Evolutionary conservation across 441 rosid genomes (phyloP), one percentile per base, ranked within the genome.

Genomic region (Populus trichocarpa): DNA sequence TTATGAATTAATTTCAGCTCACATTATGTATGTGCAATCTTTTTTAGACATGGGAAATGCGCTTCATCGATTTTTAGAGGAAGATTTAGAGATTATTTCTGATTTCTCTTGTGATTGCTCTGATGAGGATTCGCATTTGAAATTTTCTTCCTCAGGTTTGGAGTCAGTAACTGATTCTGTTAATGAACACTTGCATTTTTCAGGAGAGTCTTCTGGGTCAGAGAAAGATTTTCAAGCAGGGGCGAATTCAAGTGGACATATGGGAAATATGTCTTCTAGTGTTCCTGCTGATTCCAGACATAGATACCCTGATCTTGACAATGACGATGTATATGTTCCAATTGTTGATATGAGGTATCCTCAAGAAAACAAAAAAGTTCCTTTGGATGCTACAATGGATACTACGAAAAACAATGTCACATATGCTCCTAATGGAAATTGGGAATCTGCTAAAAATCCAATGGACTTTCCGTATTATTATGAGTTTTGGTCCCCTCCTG

Each of bases 1-100:
- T 18, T 80, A 78, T 70, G 81, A 78, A 74, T 77, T 86, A 42
- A 80, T 83, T 0, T 75, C 70, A 46, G 82, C 84, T 40, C 85
- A 87, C 57, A 68, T 78, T 64, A 61, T 71, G 61, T 87, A 87
- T 73, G 78, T 83, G 63, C 78, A 6, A n/a, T 83, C 87, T 71
- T 81, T 87, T 32, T 25, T 74, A 75, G 80, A 69, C 69, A 78
- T 87, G 7, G 74, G 72, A 30, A 72, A 78, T 11, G 74, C 66
- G 13, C 80, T 87, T n/a, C 72, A 80, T 38, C 76, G 63, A 68
- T 87, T 87, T 50, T 82, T 83, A 53, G 70, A 76, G 70, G 79
- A 80, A 72, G 78, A 65, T 18, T 75, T 80, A 32, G 25, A 22
- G 25, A 25, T 80, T 63, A 68, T 75, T 35, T 68, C 78, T 18